These are phyloP conservation scores for Quercus agrifolia DNA, from an alignment of 306 rosid species.

Conservation along the genomic window DNA sequence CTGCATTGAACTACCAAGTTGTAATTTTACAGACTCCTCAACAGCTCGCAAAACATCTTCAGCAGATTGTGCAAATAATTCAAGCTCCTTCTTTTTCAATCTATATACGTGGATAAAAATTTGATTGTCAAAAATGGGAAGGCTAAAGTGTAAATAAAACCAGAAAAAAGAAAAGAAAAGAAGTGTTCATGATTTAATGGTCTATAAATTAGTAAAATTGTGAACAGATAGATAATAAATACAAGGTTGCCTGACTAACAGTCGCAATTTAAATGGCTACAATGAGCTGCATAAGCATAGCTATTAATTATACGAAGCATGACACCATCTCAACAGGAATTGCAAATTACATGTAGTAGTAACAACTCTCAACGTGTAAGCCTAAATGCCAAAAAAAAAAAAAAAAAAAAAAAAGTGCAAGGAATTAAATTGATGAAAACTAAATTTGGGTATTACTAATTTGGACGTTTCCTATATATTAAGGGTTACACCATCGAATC, in stretches of 20 bases:
- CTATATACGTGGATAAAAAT: constrained; percentile 33
- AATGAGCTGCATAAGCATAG: background rate
- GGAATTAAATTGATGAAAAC: background rate
- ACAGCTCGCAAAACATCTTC: constrained; percentile 42
- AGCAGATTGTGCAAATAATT: constrained; percentile 62
- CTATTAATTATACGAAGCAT: background rate
- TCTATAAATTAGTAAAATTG: background rate
- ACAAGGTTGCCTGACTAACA: background rate
- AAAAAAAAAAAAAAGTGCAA: background rate
- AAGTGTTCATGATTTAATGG: background rate
- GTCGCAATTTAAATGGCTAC: background rate
- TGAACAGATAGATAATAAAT: background rate
- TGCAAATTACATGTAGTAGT: background rate
- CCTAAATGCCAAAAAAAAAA: background rate
- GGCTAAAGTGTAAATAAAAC: background rate
- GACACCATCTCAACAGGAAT: background rate
- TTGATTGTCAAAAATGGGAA: background rate
- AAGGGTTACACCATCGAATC: background rate
- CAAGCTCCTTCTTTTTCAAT: constrained; percentile 72
- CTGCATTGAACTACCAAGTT: constrained; percentile 24
- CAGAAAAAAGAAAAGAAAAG: background rate
- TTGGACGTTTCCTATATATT: background rate
- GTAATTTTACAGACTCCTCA: constrained; percentile 57
- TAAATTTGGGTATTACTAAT: background rate
- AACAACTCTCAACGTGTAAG: background rate